Evolutionary conservation across 768 basidiomycete species (phyloP), one percentile per base, ranked within the genome.

Genomic region (Macrocybe gigantea): DNA sequence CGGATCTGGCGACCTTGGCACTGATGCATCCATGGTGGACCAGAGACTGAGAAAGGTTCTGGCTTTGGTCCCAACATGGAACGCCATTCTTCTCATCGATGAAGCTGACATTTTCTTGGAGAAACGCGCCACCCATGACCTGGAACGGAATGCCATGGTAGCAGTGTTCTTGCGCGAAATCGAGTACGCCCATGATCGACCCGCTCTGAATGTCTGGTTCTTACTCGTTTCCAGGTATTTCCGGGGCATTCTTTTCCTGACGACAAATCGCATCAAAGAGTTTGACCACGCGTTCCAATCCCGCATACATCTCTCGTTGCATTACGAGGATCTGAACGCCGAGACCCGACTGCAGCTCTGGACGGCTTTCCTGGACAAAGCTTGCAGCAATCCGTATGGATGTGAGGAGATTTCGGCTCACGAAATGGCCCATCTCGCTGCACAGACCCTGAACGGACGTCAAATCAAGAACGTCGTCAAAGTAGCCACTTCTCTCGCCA

Each of bases 91-190:
- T 5, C 63, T 78, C 36, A 78, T 78, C 49, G 77, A 79, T 47
- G 76, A 78, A 58, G 80, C 81, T 2, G 82, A 86, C 60, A 81
- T 86, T 3, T 86, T 83, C 74, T 68, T 86, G 37, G 82, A 84
- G 55, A 77, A 78, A 54, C 75, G 82, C 6, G 78, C 78, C 5
- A 63, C 82, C 32, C 77, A 82, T 44, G 78, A 84, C 54, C 59
- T 84, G 6, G 72, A 79, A 53, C 71, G 82, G 8, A 86, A 86
- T 53, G 81, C 82, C 0, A 81, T 84, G 74, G 82, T 86, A 2
- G 80, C 81, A 1, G 80, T 83, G 15, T 84, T 80, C 71, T 74
- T 22, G 22, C 22, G 22, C 22, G 22, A 22, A 22, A 22, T 22
- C 22, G 22, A 22, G 22, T 22, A 22, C 22, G 22, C 22, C 22